Conservation (phyloP, 179 eudicot genomes). For the Gypsophila paniculata region DNA sequence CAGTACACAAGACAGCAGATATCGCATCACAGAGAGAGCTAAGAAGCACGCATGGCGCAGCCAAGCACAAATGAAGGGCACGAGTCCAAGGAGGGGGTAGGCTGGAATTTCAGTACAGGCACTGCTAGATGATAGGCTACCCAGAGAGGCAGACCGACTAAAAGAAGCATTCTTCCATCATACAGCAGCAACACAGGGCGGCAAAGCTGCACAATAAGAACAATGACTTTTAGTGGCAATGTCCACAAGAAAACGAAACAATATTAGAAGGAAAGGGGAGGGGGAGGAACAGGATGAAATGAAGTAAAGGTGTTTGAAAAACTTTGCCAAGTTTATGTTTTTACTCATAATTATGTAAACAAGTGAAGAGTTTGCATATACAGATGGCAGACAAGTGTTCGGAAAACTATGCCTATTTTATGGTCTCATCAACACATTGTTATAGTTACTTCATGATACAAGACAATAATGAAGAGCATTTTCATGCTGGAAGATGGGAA, state of each 20-base stretch:
- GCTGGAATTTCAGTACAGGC: background rate
- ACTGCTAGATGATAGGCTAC: no score
- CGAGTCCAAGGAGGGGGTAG: background rate
- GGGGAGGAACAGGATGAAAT: no score
- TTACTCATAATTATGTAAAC: no score
- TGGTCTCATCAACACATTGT: background rate
- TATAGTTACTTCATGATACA: background rate
- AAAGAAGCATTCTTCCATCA: constrained; percentile 61
- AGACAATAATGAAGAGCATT: no score
- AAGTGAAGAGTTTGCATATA: no score
- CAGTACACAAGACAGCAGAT: no score
- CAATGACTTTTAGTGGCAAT: background rate
- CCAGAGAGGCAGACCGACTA: constrained; percentile 15
- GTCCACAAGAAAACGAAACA: background rate
- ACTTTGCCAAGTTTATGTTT: no score
- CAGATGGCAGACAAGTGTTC: background rate
- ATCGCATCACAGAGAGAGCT: no score
- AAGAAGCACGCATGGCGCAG: no score
- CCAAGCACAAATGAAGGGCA: background rate
- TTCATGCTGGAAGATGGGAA: no score
- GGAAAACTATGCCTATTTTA: background rate
- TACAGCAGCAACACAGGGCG: constrained; percentile 66
- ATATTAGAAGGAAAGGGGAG: background rate
- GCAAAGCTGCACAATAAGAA: constrained; percentile 42
- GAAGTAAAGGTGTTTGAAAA: no score